Percentiles rank a stretch among this genome's conserved stretches.
Conservation (phyloP, 176 grass and related monocot genomes). For the Tillandsia fasciculata region DNA sequence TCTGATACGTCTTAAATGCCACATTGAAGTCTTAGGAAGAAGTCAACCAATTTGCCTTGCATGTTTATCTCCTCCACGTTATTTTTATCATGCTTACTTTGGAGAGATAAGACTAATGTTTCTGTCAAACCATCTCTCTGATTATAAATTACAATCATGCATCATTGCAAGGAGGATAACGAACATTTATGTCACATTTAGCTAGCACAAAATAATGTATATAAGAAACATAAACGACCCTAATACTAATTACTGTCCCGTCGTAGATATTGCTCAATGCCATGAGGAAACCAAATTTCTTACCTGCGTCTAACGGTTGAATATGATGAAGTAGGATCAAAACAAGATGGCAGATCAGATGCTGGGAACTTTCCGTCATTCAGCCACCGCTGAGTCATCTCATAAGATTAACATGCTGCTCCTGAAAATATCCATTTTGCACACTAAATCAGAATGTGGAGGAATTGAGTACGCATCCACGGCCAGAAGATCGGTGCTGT, state of each 20-base stretch:
- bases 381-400: conserved; percentile 27
- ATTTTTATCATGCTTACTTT: neutral
- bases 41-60: too few relatives aligned
- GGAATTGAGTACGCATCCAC: too few relatives aligned
- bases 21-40: too few relatives aligned
- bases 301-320: conserved; percentile 22
- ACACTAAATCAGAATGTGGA: too few relatives aligned
- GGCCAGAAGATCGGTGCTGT: too few relatives aligned
- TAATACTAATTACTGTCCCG: neutral
- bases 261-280: conserved; percentile 1
- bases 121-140: neutral
- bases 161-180: too few relatives aligned
- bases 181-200: too few relatives aligned
- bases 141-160: too few relatives aligned
- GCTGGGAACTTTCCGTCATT: conserved; percentile 21
- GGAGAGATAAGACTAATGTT: neutral
- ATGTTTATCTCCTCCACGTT: too few relatives aligned
- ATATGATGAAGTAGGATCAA: conserved; percentile 14
- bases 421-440: conserved; percentile 13
- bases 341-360: conserved; percentile 13
- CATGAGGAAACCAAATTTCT: neutral
- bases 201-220: too few relatives aligned
- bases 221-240: too few relatives aligned
- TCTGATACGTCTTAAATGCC: too few relatives aligned
- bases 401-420: conserved; percentile 23